Conservation (phyloP, 2,329 filamentous ascomycete species). For the Grosmannia serpens region DNA sequence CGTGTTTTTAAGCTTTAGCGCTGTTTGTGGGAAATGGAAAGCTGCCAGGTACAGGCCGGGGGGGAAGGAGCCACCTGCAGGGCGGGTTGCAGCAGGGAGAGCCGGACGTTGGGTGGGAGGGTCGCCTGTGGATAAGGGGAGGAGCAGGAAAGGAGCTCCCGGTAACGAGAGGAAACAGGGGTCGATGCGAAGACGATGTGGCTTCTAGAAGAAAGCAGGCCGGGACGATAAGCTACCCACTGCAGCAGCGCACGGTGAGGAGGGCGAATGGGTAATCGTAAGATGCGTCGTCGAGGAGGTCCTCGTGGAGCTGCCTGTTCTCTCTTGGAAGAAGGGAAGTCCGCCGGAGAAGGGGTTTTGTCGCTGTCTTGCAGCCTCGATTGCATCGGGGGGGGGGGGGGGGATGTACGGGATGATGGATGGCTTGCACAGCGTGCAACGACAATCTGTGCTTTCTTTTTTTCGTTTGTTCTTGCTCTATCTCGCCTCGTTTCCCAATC, state of each 20-base stretch:
- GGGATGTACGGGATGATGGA: too few species aligned
- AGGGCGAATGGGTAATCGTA: background rate
- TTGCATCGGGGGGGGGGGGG: too few species aligned
- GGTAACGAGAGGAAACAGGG: background rate
- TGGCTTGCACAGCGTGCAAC: too few species aligned
- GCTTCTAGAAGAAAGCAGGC: conserved; percentile 7
- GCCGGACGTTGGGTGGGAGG: background rate
- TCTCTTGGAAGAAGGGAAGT: too few species aligned
- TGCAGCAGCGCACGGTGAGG: background rate
- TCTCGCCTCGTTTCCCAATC: too few species aligned
- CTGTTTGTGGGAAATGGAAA: conserved; percentile 9
- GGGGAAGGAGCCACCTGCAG: conserved; percentile 2
- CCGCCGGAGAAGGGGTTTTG: too few species aligned
- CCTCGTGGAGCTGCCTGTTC: too few species aligned
- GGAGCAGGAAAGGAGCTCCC: background rate
- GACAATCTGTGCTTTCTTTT: too few species aligned
- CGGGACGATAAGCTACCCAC: background rate
- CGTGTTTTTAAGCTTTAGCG: conserved; percentile 3
- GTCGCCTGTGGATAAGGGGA: conserved; percentile 1
- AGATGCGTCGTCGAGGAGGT: too few species aligned
- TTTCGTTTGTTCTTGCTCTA: too few species aligned
- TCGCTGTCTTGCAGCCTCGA: too few species aligned
- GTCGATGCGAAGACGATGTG: conserved; percentile 1
- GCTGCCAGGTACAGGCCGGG: conserved; percentile 7
- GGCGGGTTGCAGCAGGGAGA: conserved; percentile 3